A percentile compares a stretch with the other conserved stretches of the same genome.
Evolutionary conservation across 805 yeast genomes (phyloP).

Genomic region (Sugiyamaella marilandica): DNA sequence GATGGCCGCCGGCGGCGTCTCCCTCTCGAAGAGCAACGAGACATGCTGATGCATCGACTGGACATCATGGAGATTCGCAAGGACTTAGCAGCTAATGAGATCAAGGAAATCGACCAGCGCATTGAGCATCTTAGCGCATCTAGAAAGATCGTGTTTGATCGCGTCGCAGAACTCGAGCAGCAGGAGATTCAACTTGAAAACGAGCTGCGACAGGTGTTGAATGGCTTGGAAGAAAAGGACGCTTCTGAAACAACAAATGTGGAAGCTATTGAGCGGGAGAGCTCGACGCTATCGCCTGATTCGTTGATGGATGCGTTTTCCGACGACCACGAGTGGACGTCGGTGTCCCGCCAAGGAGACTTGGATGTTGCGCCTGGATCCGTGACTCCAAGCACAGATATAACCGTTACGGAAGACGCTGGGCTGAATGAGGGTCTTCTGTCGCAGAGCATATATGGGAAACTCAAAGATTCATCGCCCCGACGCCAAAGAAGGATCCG

Average conservation of each 20-base stretch:
- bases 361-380: constrained; percentile 25
- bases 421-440: constrained; percentile 24
- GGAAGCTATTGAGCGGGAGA: background rate
- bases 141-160: constrained; percentile 52
- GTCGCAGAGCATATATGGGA: constrained; percentile 43
- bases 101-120: constrained; percentile 56
- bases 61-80: constrained; percentile 59
- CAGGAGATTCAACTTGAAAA: constrained; percentile 54
- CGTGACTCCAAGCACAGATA: background rate
- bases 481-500: background rate
- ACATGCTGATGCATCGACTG: constrained; percentile 42
- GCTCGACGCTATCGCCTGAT: background rate
- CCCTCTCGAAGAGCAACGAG: constrained; percentile 37
- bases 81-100: constrained; percentile 59
- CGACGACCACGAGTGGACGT: constrained; percentile 17
- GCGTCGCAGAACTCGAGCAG: constrained; percentile 56
- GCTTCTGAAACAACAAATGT: constrained; percentile 7
- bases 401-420: background rate
- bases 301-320: background rate
- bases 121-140: constrained; percentile 47
- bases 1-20: constrained; percentile 13
- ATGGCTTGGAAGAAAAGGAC: constrained; percentile 7
- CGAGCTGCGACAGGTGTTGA: constrained; percentile 11
- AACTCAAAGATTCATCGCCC: constrained; percentile 29
- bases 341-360: constrained; percentile 7